Evolutionary conservation across 257 asterid species (phyloP), one percentile per base, ranked within the genome.

Genomic region (Forsythia viridissima): DNA sequence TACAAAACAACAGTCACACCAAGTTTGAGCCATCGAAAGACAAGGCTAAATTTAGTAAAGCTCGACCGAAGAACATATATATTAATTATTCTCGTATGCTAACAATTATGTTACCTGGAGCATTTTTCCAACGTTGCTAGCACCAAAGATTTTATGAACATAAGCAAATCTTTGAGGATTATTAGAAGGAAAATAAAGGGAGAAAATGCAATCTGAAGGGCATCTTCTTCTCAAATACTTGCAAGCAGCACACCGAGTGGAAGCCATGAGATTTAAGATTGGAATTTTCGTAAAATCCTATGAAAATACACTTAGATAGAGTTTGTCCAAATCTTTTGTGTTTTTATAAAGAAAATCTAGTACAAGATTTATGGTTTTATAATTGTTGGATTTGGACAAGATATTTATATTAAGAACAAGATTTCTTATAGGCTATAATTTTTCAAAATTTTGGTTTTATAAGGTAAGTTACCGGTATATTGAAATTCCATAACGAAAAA

Each of bases 161-260:
- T 79, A 83, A 41, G 81, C 77, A 66, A 92, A 93, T 84, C 92
- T 85, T 36, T 79, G 86, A 15, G 94, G 92, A 72, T 93, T 86
- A 12, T 77, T 80, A 48, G 96, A 76, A 34, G 98, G 98, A 43
- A 93, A 93, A 57, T 88, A 90, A 38, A 94, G 92, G 8, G 96
- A 74, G 75, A 92, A 86, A 74, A 92, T 86, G 82, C 97, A 91
- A 61, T 88, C 90, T 5, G 96, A 83, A 65, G 91, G 88, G 72
- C 94, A 92, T 74, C 87, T 86, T 70, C 93, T 87, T 76, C 94
- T 87, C 82, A 91, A 77, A 76, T 90, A 91, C 80, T 86, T 91
- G 90, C 98, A 93, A 6, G 88, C 98, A 13, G 97, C 98, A 74
- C 97, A 93, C 3, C 97, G 91, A 18, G 81, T 75, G 4, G 93